Percentiles rank a stretch among this genome's conserved stretches.
phyloP scores from a whole-genome alignment of 1,139 yeast genomes.

The Taphrina betulina region DNA sequence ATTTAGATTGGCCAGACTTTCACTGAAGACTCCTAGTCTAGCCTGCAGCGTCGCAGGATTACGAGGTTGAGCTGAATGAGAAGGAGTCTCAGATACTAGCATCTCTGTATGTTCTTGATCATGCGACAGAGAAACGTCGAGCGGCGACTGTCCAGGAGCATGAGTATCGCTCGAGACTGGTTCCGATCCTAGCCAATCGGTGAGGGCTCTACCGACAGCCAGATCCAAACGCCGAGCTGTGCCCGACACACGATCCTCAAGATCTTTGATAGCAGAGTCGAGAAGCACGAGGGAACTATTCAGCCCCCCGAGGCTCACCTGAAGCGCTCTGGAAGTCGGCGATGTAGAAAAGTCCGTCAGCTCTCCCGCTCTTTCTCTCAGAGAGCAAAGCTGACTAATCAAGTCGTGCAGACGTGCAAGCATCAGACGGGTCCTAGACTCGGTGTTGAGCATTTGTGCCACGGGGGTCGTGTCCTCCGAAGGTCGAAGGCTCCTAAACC shows the following conservation, averaged over 20 bases:
- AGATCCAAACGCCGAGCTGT: neutral
- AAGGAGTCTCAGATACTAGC: no score
- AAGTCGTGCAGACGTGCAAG: conserved; percentile 2
- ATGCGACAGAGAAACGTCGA: neutral
- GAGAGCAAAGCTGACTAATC: neutral
- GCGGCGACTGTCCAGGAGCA: no score
- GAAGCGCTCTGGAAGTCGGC: neutral
- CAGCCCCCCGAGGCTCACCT: neutral
- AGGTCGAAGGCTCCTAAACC: no score
- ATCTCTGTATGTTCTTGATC: neutral
- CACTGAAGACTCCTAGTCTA: neutral
- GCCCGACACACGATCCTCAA: neutral
- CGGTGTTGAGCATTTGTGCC: neutral
- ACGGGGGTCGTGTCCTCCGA: no score
- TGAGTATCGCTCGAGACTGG: neutral
- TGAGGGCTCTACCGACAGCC: neutral
- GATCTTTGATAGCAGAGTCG: neutral
- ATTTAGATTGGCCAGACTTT: neutral
- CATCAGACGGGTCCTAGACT: conserved; percentile 9
- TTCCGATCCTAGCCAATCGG: no score
- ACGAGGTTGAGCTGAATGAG: no score
- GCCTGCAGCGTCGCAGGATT: neutral
- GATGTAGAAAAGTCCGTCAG: neutral
- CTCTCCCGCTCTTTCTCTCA: neutral
- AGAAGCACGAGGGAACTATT: neutral